phyloP scores from a whole-genome alignment of 768 basidiomycete species.

The Hypholoma sublateritium region DNA sequence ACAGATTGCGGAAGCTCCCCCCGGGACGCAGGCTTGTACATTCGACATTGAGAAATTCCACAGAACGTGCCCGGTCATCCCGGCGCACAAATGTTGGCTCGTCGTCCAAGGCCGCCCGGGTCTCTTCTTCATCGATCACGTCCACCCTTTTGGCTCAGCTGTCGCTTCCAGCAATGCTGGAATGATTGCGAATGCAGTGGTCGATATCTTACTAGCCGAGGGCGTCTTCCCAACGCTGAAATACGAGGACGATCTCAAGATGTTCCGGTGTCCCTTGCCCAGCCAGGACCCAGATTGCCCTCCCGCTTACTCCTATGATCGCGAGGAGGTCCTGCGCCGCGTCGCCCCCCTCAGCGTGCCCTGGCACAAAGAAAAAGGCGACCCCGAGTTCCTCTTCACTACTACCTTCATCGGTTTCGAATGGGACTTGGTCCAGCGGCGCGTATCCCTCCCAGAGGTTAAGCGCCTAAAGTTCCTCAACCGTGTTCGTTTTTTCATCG shows the following conservation, averaged over 20 bases:
- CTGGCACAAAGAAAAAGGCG: slow-evolving; percentile 13
- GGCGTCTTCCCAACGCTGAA: slow-evolving; percentile 1
- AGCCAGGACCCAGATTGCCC: not conserved
- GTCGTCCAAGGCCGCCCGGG: slow-evolving; percentile 24
- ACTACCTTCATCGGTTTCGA: slow-evolving; percentile 33
- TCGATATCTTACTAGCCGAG: slow-evolving; percentile 19
- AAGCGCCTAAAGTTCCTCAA: slow-evolving; percentile 27
- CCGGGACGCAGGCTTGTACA: slow-evolving; percentile 27
- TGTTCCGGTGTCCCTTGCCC: slow-evolving; percentile 1
- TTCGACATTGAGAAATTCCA: slow-evolving; percentile 34
- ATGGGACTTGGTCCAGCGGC: slow-evolving; percentile 28
- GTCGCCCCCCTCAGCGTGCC: not conserved
- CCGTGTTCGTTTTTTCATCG: slow-evolving; percentile 17
- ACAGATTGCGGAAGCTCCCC: slow-evolving; percentile 27
- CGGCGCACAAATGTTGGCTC: slow-evolving; percentile 32
- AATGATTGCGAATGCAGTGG: slow-evolving; percentile 22
- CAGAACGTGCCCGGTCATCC: slow-evolving; percentile 28
- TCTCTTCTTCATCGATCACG: slow-evolving; percentile 32
- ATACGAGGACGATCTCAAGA: slow-evolving; percentile 6
- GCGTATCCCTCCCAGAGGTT: slow-evolving; percentile 25
- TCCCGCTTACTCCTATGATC: slow-evolving; percentile 4
- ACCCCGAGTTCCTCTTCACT: slow-evolving; percentile 14
- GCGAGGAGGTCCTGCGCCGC: not conserved
- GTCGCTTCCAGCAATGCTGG: slow-evolving; percentile 31
- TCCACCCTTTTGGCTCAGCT: slow-evolving; percentile 24